A percentile compares a stretch with the other conserved stretches of the same genome.
phyloP scores from a whole-genome alignment of 2,329 filamentous ascomycete species.

The Penicillium sp. region DNA sequence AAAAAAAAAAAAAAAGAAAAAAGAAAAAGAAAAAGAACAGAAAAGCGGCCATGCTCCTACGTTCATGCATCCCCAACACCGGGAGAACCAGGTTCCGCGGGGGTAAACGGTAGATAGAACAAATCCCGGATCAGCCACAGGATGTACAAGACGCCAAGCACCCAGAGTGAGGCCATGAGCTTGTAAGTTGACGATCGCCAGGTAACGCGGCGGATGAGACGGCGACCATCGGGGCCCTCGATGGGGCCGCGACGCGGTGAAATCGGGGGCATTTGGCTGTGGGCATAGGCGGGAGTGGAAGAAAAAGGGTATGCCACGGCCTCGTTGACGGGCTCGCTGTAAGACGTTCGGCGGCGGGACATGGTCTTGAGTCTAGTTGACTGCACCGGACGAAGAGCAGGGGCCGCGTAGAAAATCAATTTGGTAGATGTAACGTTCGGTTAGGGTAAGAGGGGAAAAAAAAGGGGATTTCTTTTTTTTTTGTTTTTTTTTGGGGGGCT shows the following conservation, averaged over 20 bases:
- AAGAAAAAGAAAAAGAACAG: neutral
- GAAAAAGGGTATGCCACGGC: slow-evolving; percentile 31
- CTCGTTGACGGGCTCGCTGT: slow-evolving; percentile 34
- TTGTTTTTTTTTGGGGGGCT: no score
- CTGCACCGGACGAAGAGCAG: no score
- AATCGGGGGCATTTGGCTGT: slow-evolving; percentile 15
- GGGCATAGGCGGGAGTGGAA: slow-evolving; percentile 10
- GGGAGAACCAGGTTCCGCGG: slow-evolving; percentile 16
- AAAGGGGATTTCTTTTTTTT: no score
- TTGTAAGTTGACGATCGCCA: slow-evolving; percentile 41
- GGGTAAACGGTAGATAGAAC: slow-evolving; percentile 32
- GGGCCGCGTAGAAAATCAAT: no score
- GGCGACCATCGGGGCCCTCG: slow-evolving; percentile 36
- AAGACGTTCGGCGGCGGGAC: slow-evolving; percentile 35
- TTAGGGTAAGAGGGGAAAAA: neutral
- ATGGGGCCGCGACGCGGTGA: slow-evolving; percentile 32
- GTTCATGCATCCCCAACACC: slow-evolving; percentile 2
- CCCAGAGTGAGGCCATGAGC: slow-evolving; percentile 37
- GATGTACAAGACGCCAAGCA: slow-evolving; percentile 36
- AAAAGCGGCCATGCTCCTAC: neutral
- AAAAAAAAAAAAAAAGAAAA: neutral
- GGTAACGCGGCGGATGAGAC: slow-evolving; percentile 36
- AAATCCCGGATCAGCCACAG: slow-evolving; percentile 38
- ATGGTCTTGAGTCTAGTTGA: slow-evolving; percentile 15
- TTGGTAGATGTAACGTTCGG: neutral